These are phyloP conservation scores for Umbelopsis isabellina DNA, from an alignment of 192 early-diverging fungal species.

Conservation along the genomic window DNA sequence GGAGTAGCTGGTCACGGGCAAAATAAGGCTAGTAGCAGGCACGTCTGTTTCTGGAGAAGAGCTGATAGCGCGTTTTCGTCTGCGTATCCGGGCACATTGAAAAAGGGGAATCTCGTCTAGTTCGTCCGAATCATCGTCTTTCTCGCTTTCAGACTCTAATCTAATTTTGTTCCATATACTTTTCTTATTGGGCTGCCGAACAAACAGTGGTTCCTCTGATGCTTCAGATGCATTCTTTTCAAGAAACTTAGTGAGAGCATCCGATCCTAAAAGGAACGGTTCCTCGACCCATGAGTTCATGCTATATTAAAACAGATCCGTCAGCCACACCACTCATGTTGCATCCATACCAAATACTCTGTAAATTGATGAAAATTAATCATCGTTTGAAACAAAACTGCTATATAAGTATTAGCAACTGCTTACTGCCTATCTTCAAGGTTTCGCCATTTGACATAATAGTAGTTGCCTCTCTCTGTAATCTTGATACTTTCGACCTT, in stretches of 20 bases:
- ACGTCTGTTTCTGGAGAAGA: not conserved
- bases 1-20: not conserved
- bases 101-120: not conserved
- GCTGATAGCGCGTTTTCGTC: not conserved
- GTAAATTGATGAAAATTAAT: too few species aligned
- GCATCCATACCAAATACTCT: too few species aligned
- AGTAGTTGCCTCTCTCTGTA: not conserved
- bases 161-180: too few species aligned
- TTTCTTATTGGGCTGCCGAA: not conserved
- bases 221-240: not conserved
- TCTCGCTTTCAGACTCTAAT: not conserved
- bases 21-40: not conserved
- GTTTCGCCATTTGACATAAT: not conserved
- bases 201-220: not conserved
- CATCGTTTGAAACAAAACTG: too few species aligned
- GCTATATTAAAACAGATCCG: not conserved
- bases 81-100: not conserved
- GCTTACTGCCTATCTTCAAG: not conserved
- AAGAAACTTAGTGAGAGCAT: not conserved
- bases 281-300: not conserved
- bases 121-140: not conserved
- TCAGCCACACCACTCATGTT: too few species aligned
- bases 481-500: not conserved
- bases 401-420: too few species aligned
- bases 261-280: not conserved